Evolutionary conservation across 108 stramenopile species (phyloP), one percentile per base, ranked within the genome.

Genomic region (Cyclotella kingstonii): DNA sequence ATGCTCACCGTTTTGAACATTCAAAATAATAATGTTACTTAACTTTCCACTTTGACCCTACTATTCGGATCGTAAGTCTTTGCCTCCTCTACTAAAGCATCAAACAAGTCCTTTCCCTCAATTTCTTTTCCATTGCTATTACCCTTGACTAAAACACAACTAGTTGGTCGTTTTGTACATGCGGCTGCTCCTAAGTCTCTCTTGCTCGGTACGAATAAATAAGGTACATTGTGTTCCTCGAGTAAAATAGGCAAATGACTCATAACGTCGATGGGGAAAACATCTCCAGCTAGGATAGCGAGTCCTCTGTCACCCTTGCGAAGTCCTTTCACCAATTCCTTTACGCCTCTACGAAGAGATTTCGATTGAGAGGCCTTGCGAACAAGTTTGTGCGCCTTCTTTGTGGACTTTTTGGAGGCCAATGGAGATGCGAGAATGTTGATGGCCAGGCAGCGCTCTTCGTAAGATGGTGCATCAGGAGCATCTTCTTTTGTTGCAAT

Each of bases 271-370:
- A 98, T 76, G 22, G 98, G 98, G 56, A 82, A 95, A 56, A 99
- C 98, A 78, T 99, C 98, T 9, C 97, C 98, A 1, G 98, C 98
- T 40, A 99, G 59, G 23, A 99, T 86, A 7, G 91, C 93, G 40
- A 97, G 41, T 9, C 98, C 98, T 52, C 78, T 94, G 35, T 93
- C 93, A 6, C 96, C 95, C 78, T 99, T 97, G 26, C 97, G 89
- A 10, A 99, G 36, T 26, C 93, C 96, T 80, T 99, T 99, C 46
- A 96, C 90, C 28, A 99, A 93, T 80, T 99, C 98, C 73, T 99
- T 99, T 31, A 99, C 97, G 23, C 97, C 95, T 52, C 96, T 68
- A 21, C 96, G 91, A 35, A 96, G 79, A 18, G 77, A 79, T 73
- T 97, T 97, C 45, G 84, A 78, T 43, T 70, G 52, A 18, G 85